Conservation (phyloP, 257 asterid genomes). For the Nicotiana obtusifolia region DNA sequence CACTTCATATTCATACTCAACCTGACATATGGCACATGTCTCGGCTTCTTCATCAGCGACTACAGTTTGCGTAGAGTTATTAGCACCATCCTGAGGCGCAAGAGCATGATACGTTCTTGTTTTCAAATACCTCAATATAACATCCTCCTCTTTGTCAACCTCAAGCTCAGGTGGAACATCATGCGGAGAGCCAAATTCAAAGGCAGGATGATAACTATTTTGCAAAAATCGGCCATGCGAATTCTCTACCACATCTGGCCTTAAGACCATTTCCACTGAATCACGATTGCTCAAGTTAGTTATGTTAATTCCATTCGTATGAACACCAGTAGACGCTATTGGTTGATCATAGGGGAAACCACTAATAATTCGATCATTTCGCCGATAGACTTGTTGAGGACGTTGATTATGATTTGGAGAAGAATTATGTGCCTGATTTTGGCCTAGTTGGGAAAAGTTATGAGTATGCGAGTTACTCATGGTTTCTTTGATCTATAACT, state of each 20-base stretch:
- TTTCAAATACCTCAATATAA: background rate
- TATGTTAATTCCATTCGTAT: background rate
- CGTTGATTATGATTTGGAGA: too few species aligned
- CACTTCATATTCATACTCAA: background rate
- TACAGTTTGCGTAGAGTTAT: background rate
- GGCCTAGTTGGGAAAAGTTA: too few species aligned
- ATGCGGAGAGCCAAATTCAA: background rate
- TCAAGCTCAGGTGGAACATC: background rate
- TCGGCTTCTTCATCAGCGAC: background rate
- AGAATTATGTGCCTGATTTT: background rate
- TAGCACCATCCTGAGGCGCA: background rate
- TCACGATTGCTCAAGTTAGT: background rate
- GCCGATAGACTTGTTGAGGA: too few species aligned
- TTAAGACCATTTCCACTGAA: background rate
- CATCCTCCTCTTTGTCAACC: background rate
- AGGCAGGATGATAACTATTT: background rate
- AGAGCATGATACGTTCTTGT: background rate
- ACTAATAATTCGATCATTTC: too few species aligned
- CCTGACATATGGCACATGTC: constrained; percentile 9
- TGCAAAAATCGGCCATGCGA: background rate
- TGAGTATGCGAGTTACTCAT: too few species aligned
- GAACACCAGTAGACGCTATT: background rate
- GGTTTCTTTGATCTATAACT: too few species aligned
- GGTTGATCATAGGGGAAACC: background rate
- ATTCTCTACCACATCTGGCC: background rate